phyloP scores from a whole-genome alignment of 2,329 filamentous ascomycete genomes.

The Epichloe festucae region DNA sequence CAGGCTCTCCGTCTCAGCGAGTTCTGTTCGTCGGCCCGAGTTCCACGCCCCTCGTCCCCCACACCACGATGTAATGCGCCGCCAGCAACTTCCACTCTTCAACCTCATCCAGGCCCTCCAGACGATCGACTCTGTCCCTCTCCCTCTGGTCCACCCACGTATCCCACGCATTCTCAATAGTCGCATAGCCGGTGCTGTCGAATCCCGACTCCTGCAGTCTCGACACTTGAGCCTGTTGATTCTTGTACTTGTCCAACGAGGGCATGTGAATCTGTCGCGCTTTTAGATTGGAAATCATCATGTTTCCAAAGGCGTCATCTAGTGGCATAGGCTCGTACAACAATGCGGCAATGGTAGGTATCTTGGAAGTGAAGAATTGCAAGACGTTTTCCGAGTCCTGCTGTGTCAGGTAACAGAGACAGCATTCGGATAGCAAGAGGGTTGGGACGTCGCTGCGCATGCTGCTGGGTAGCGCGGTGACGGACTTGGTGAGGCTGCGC shows the following conservation, averaged over 20 bases:
- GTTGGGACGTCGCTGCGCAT: constrained; percentile 55
- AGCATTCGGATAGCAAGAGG: constrained; percentile 86
- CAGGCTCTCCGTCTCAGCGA: too few relatives aligned
- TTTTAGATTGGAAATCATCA: constrained; percentile 85
- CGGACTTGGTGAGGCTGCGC: constrained; percentile 34
- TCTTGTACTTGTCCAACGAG: constrained; percentile 61
- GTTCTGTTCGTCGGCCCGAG: background rate
- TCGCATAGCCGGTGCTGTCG: constrained; percentile 25
- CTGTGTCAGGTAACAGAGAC: constrained; percentile 73
- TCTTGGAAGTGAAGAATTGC: constrained; percentile 45
- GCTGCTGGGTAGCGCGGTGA: constrained; percentile 3
- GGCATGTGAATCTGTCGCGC: constrained; percentile 73
- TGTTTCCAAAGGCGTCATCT: constrained; percentile 73
- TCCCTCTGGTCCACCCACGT: constrained; percentile 58
- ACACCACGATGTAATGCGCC: constrained; percentile 78
- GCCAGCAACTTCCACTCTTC: constrained; percentile 88
- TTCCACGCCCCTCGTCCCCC: constrained; percentile 54
- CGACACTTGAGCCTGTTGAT: constrained; percentile 52
- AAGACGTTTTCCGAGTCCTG: constrained; percentile 51
- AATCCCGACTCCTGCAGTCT: constrained; percentile 59
- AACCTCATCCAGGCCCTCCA: constrained; percentile 88
- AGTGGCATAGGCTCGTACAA: constrained; percentile 85
- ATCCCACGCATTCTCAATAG: constrained; percentile 54
- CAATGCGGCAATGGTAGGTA: constrained; percentile 43
- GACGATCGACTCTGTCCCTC: constrained; percentile 61